These are phyloP conservation scores for Fusarium sp. DNA, from an alignment of 2,329 filamentous ascomycete genomes.

Conservation along the genomic window DNA sequence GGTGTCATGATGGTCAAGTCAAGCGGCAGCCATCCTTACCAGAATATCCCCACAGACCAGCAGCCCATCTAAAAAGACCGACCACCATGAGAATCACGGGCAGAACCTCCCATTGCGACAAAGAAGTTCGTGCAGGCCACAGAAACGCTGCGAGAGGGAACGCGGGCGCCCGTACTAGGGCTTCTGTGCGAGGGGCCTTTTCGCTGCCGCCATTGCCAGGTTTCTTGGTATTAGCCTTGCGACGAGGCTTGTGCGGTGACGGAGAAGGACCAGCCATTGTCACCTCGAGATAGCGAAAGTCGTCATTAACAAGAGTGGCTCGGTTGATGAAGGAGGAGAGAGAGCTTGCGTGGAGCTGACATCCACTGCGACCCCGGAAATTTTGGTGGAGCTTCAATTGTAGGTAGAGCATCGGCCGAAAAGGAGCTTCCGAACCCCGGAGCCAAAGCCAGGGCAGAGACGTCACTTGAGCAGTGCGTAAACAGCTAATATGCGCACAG, in stretches of 20 bases:
- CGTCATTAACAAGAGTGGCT: slow-evolving; percentile 28
- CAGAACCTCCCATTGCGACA: slow-evolving; percentile 91
- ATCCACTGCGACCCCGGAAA: slow-evolving; percentile 27
- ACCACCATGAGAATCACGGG: slow-evolving; percentile 87
- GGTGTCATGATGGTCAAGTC: neutral
- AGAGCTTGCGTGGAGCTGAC: slow-evolving; percentile 21
- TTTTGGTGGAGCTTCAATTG: slow-evolving; percentile 30
- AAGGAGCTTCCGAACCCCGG: slow-evolving; percentile 39
- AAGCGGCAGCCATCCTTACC: slow-evolving; percentile 58
- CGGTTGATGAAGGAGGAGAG: slow-evolving; percentile 20
- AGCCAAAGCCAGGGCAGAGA: slow-evolving; percentile 32
- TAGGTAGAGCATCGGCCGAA: slow-evolving; percentile 2
- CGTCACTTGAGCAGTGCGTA: slow-evolving; percentile 16
- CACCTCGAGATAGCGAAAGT: slow-evolving; percentile 38
- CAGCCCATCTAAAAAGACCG: slow-evolving; percentile 93
- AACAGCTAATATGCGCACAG: slow-evolving; percentile 1
- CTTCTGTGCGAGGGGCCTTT: slow-evolving; percentile 50
- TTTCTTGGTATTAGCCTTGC: slow-evolving; percentile 60
- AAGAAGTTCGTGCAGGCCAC: slow-evolving; percentile 84
- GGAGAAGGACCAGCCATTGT: slow-evolving; percentile 62
- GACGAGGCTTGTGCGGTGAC: slow-evolving; percentile 67
- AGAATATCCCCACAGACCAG: slow-evolving; percentile 93
- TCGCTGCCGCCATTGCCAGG: slow-evolving; percentile 46
- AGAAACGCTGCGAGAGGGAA: slow-evolving; percentile 95
- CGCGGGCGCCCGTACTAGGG: slow-evolving; percentile 67